Conservation (phyloP, 106 monocot species). For the Dendrobium huoshanense region DNA sequence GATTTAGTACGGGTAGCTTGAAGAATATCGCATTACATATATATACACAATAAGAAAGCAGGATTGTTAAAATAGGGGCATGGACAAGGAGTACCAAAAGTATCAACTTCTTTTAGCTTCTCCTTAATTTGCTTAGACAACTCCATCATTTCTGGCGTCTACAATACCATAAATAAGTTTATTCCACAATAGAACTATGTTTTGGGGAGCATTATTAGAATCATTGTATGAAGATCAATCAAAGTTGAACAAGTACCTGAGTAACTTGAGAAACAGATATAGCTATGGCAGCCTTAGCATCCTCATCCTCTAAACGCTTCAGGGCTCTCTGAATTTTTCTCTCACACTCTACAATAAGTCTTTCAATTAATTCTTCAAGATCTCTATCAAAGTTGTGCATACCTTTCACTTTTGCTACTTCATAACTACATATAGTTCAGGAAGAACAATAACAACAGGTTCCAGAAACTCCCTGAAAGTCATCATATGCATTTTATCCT, state of each 20-base stretch:
- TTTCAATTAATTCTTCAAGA: slow-evolving; percentile 82
- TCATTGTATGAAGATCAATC: background rate
- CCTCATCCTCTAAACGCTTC: slow-evolving; percentile 74
- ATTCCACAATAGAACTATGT: background rate
- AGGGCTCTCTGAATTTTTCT: slow-evolving; percentile 95
- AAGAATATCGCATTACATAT: too few relatives aligned
- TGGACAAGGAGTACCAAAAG: slow-evolving; percentile 31
- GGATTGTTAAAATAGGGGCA: too few relatives aligned
- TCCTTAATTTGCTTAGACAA: slow-evolving; percentile 93
- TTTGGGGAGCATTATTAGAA: background rate
- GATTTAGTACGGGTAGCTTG: too few relatives aligned
- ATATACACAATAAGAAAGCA: too few relatives aligned
- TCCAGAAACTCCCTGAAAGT: background rate
- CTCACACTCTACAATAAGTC: slow-evolving; percentile 85
- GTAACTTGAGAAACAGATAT: slow-evolving; percentile 93
- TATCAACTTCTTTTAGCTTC: slow-evolving; percentile 77
- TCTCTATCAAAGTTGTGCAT: slow-evolving; percentile 78
- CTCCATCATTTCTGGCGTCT: slow-evolving; percentile 74
- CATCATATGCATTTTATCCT: background rate
- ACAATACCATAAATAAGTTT: background rate
- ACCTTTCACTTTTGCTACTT: slow-evolving; percentile 71
- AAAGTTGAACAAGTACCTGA: slow-evolving; percentile 31
- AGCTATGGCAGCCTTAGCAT: slow-evolving; percentile 94
- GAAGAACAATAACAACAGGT: slow-evolving; percentile 8
- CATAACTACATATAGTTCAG: slow-evolving; percentile 51